phyloP scores from a whole-genome alignment of 352 stramenopile species.

The Phytophthora brassicae region DNA sequence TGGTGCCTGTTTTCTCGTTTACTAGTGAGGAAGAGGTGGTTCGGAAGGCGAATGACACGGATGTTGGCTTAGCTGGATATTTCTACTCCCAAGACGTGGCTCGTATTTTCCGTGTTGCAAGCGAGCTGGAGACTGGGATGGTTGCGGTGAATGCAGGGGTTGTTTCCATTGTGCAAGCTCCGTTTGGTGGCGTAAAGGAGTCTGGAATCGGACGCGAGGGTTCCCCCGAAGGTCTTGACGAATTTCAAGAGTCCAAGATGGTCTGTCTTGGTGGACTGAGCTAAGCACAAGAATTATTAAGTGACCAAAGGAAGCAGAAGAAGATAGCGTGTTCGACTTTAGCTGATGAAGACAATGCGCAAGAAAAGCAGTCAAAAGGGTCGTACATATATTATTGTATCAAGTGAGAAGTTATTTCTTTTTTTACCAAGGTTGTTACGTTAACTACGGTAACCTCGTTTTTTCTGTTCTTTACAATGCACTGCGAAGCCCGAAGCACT shows the following conservation, averaged over 20 bases:
- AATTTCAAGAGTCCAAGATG: constrained; percentile 94
- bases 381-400: no score
- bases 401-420: no score
- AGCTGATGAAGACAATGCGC: no score
- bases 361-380: no score
- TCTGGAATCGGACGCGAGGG: constrained; percentile 88
- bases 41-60: constrained; percentile 88
- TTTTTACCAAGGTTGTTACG: no score
- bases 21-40: constrained; percentile 92
- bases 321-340: no score
- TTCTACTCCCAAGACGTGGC: constrained; percentile 90
- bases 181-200: constrained; percentile 87
- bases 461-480: no score
- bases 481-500: no score
- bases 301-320: background rate
- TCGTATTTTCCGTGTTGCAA: constrained; percentile 78
- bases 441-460: no score
- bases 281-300: background rate
- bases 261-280: constrained; percentile 16
- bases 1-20: constrained; percentile 92
- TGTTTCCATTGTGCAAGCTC: constrained; percentile 76
- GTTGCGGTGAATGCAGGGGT: constrained; percentile 91
- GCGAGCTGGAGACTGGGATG: constrained; percentile 88
- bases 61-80: constrained; percentile 89
- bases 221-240: constrained; percentile 78